phyloP scores from a whole-genome alignment of 164 flowering plant species.

The Paratinospora sagittata region DNA sequence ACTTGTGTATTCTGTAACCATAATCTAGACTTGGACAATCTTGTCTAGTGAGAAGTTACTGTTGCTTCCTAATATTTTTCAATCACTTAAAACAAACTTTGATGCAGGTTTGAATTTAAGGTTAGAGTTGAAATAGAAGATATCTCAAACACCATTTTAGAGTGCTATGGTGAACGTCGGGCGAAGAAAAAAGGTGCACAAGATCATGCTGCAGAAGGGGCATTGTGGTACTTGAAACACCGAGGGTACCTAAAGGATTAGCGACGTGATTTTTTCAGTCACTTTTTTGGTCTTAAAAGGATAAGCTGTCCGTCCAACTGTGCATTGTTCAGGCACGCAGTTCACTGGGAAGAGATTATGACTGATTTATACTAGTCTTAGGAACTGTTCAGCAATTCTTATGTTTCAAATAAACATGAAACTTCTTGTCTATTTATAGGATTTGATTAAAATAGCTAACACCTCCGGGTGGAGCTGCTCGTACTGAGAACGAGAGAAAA shows the following conservation, averaged over 20 bases:
- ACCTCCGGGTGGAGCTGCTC: no score
- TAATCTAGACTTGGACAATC: background rate
- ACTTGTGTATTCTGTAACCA: background rate
- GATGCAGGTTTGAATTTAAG: slow-evolving; percentile 64
- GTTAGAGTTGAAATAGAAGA: slow-evolving; percentile 52
- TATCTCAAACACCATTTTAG: slow-evolving; percentile 26
- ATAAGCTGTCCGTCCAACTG: background rate
- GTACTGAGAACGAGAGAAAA: no score
- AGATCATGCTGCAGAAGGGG: slow-evolving; percentile 79
- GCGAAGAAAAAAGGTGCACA: slow-evolving; percentile 62
- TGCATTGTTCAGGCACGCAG: background rate
- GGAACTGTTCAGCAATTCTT: no score
- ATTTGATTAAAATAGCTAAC: no score
- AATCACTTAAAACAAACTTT: background rate
- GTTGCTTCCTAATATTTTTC: background rate
- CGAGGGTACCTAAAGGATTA: slow-evolving; percentile 12
- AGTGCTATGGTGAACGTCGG: slow-evolving; percentile 50
- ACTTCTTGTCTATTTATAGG: no score
- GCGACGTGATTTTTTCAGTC: background rate
- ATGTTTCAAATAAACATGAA: no score
- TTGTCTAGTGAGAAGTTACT: background rate
- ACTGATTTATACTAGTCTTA: background rate
- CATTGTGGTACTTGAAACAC: slow-evolving; percentile 58
- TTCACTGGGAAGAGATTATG: background rate
- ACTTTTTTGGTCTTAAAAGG: background rate